Evolutionary conservation across 306 rosid species (phyloP), one percentile per base, ranked within the genome.

Genomic region (Castanopsis chinensis): DNA sequence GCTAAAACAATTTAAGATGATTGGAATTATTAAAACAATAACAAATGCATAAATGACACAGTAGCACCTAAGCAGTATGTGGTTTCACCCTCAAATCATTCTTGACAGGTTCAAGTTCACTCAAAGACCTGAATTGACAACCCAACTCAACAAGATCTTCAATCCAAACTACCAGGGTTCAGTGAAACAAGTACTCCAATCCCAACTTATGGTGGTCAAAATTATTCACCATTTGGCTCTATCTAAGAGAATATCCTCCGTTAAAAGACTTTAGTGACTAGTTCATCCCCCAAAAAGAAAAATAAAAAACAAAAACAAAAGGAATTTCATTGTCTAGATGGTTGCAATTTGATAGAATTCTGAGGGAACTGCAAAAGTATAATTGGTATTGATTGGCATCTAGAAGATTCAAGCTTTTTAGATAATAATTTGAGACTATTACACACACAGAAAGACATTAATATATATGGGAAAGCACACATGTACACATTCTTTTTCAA

Each of bases 121-220:
- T 64, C 70, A 6, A 64, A 30, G 21, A 30, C 43, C 18, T 1
- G 23, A 64, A 30, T 17, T 37, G 15, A 64, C 45, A 30, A 30
- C 43, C 72, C 51, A n/a, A 67, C 71, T 67, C 71, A 67, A 18
- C 52, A 33, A 67, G 72, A 19, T 12, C 14, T 67, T 67, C 72
- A 67, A 67, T 35, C 27, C 27, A 67, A 35, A 67, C 52, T 33
- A 67, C 51, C 23, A 32, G 32, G 33, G 45, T n/a, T 64, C 17
- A n/a, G 70, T 12, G 1, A 35, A 63, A 63, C 2, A 37, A 30
- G 43, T 30, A 45, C 37, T 27, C 28, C 70, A 64, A 64, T 30
- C 45, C 70, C 43, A 64, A 61, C 21, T 64, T 28, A 2, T 67
- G 25, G 51, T 5, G 52, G 20, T 67, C 23, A 67, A 35, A 67